Percentiles rank a stretch among this genome's conserved stretches.
Evolutionary conservation across 2,329 filamentous ascomycete genomes (phyloP).

Genomic region (Calonectria crousiana): DNA sequence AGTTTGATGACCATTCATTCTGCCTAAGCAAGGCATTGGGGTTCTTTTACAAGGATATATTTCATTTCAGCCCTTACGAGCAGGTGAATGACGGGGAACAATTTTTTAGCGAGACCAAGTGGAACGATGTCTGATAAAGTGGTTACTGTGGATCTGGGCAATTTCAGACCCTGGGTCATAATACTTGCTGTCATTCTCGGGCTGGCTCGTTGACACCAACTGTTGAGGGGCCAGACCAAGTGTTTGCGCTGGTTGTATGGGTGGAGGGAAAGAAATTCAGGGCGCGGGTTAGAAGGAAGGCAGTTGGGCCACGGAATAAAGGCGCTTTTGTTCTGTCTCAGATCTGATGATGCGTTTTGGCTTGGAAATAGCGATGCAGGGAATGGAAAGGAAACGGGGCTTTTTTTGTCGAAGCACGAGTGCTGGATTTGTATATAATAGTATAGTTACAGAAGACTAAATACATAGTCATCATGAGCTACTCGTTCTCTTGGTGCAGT

Average conservation of each 20-base stretch:
- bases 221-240: conserved; percentile 1
- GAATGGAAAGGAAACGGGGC: neutral
- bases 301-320: conserved; percentile 2
- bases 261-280: neutral
- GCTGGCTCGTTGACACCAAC: conserved; percentile 8
- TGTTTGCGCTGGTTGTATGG: conserved; percentile 14
- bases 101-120: neutral
- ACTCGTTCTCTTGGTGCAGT: neutral
- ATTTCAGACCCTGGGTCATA: conserved; percentile 6
- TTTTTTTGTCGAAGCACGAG: neutral
- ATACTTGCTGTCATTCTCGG: conserved; percentile 16
- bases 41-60: conserved; percentile 5
- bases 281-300: neutral
- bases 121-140: conserved; percentile 11
- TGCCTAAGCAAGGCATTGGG: conserved; percentile 5
- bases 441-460: neutral
- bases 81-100: conserved; percentile 1
- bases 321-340: neutral
- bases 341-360: conserved; percentile 14
- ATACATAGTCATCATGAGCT: neutral
- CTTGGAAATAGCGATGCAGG: conserved; percentile 9
- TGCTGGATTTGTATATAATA: conserved; percentile 25
- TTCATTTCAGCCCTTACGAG: conserved; percentile 9
- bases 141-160: neutral
- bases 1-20: conserved; percentile 17